Base-by-base conservation (phyloP, 2,329 filamentous ascomycete genomes). In the Alternaria alternata region DNA sequence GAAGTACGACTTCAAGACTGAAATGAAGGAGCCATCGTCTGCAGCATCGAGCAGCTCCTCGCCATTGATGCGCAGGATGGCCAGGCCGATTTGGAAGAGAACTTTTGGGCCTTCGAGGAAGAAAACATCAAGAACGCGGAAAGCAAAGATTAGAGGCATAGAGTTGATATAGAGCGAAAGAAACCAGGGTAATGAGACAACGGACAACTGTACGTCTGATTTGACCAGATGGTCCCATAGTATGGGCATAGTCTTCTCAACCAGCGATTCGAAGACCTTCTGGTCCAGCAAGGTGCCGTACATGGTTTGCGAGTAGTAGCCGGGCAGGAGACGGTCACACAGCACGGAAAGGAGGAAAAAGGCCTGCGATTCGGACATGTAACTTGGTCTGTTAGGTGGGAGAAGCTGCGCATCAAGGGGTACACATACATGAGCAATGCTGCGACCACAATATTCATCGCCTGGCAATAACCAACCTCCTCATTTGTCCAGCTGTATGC, bases 291-390 rank as follows among this genome's bases (percentile, higher is more conserved):
- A 84, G 1, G 95, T 99, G 69, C 95, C 95, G 79, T 99, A 99
- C 95, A 99, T 99, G 66, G 96, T 99, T 18, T 91, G 96, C 5
- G 94, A 98, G 79, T 99, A 99, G 82, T 99, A 99, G 5, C 95
- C 95, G 0, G 95, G 95, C 4, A 98, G 87, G 2, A 99, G 84
- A 47, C 94, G 90, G 77, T 98, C 94, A 81, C 95, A 99, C 16
- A 99, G 85, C 1, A 94, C 86, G 1, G 93, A 96, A 43, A 99
- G 87, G 7, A 97, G 84, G 78, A 95, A 99, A 81, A 98, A 99
- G 1, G 95, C 95, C 80, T 99, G 95, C 0, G 91, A 81, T 80
- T 99, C 95, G 8, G 94, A 98, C 89, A 96, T 96, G 83, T 98
- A 98, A 71, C 87, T 89, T 71, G 22, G 36, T 26, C 44, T 41